Base-by-base conservation (phyloP, 2,329 filamentous ascomycete species). In the Lecanicillium sp. region DNA sequence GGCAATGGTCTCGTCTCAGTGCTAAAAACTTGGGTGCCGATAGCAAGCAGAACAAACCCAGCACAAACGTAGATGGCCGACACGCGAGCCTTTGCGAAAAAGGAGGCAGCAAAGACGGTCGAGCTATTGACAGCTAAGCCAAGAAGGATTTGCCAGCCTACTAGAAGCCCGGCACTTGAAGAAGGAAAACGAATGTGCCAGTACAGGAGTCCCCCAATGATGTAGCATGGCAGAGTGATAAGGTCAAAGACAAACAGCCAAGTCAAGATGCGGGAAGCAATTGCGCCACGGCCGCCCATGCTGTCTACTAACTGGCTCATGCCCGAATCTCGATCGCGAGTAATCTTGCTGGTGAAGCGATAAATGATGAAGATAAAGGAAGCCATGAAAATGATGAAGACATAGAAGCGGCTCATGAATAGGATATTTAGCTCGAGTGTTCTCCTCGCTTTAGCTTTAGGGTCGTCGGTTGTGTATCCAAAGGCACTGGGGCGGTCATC, bases 41-140 rank as follows among this genome's bases (percentile, higher is more conserved):
- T 17, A n/a, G 54, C 52, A 4, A 61, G 43, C 4, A 57, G 34
- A 9, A 58, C 39, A 27, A 56, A 52, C 25, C 51, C 45, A 2
- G 50, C 44, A 6, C 52, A 45, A n/a, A 59, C 51, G 35, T 54
- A 53, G 31, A 60, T 49, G 38, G 56, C 51, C 2, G 55, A 55
- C 9, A 56, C 47, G 7, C 50, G 50, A 3, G 56, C 48, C 37
- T 51, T 53, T 20, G 46, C 51, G 49, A 65, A 64, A 44, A 62
- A 64, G n/a, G 60, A 45, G 0, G 60, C 55, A 2, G 52, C 58
- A 3, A 81, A 82, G 9, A 83, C 70, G n/a, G 70, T 76, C 30
- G 76, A 75, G 14, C 85, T 65, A 4, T 81, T 83, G n/a, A 81
- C 73, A 56, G 56, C 49, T 56, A 64, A 40, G 52, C 73, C 42